These are phyloP conservation scores for Paramarasmius palmivorus DNA, from an alignment of 1,284 basidiomycete genomes.

Conservation along the genomic window DNA sequence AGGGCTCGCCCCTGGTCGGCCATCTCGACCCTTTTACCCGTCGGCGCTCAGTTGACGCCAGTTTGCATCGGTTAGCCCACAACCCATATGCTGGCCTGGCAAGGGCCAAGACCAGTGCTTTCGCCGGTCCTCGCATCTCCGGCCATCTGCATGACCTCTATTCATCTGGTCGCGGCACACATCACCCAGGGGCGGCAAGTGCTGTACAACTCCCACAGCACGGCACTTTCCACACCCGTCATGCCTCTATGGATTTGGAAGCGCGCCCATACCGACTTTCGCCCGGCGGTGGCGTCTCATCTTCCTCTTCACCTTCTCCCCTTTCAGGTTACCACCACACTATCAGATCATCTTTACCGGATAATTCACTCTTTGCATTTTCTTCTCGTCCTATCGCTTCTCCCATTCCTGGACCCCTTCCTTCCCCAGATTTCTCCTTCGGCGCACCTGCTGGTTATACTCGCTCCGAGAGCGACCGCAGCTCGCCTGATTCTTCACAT, in stretches of 20 bases:
- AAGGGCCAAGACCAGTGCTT: constrained; percentile 51
- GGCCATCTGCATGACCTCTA: constrained; percentile 20
- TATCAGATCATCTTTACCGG: constrained; percentile 44
- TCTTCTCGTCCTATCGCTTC: constrained; percentile 50
- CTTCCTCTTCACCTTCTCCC: constrained; percentile 38
- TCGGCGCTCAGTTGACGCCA: constrained; percentile 61
- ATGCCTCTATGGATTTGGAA: constrained; percentile 24
- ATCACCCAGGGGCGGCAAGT: constrained; percentile 2
- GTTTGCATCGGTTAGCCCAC: constrained; percentile 55
- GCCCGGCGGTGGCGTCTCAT: constrained; percentile 26
- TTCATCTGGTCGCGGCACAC: constrained; percentile 5
- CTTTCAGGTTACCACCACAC: constrained; percentile 39
- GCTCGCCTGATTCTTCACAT: constrained; percentile 46
- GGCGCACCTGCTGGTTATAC: constrained; percentile 50
- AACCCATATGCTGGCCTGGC: constrained; percentile 67
- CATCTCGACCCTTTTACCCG: constrained; percentile 46
- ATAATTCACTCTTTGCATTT: constrained; percentile 49
- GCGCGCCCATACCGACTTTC: constrained; percentile 33
- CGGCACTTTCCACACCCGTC: constrained; percentile 19
- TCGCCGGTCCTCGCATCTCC: constrained; percentile 42
- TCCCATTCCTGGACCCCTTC: constrained; percentile 70
- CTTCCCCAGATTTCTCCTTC: constrained; percentile 67
- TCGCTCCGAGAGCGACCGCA: constrained; percentile 46
- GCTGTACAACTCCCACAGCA: constrained; percentile 1
- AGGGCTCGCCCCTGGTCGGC: constrained; percentile 32